Percentiles rank a stretch among this genome's conserved stretches.
Conservation (phyloP, 169 alveolate genomes). For the Plasmodium ovale region DNA sequence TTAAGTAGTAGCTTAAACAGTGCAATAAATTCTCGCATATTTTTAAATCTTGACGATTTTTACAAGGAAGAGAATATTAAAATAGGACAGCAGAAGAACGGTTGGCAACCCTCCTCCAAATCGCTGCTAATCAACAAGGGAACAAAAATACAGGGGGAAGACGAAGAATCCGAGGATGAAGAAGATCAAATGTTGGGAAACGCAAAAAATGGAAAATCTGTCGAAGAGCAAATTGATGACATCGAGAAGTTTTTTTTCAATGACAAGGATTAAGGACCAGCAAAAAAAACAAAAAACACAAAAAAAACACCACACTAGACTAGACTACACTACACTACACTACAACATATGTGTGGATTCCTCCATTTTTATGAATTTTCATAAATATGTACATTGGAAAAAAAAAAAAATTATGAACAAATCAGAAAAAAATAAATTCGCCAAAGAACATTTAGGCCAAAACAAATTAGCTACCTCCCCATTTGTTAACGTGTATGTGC, state of each 20-base stretch:
- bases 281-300: neutral
- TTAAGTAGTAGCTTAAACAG: neutral
- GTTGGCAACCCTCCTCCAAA: neutral
- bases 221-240: slow-evolving; percentile 38
- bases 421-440: neutral
- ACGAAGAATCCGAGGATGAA: slow-evolving; percentile 55
- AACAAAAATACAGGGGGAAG: slow-evolving; percentile 62
- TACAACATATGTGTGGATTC: neutral
- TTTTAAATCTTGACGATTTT: slow-evolving; percentile 46
- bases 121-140: slow-evolving; percentile 34
- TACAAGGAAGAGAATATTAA: slow-evolving; percentile 27
- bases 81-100: neutral
- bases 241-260: slow-evolving; percentile 60
- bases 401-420: slow-evolving; percentile 2
- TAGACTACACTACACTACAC: too few species aligned
- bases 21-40: slow-evolving; percentile 8
- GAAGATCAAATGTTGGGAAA: neutral
- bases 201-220: neutral
- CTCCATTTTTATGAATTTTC: slow-evolving; percentile 1
- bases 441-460: neutral
- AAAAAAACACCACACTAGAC: neutral
- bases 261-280: slow-evolving; percentile 4
- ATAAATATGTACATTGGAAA: neutral
- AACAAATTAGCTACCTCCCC: slow-evolving; percentile 7
- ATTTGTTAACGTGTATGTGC: neutral